Base-by-base conservation (phyloP, 192 early-diverging fungal species). In the Chytriomyces hyalinus region DNA sequence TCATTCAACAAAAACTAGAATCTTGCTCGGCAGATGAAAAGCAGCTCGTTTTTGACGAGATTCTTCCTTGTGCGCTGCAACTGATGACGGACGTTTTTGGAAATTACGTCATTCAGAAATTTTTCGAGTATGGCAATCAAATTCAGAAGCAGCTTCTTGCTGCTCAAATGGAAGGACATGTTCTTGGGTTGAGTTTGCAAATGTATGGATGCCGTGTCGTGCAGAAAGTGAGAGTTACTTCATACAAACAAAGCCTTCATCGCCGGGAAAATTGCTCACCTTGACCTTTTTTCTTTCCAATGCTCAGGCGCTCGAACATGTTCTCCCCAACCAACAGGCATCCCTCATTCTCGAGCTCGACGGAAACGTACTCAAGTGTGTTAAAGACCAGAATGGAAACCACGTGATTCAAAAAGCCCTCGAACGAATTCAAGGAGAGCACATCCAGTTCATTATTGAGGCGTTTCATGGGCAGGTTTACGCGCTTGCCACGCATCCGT, bases 131-230 rank as follows among this genome's bases (percentile, higher is more conserved):
- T 80, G 97, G 86, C 36, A 94, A 93, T 78, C 93, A 92, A 82
- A 86, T 89, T 73, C 97, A 99, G 78, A 98, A 97, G 88, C 91
- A 94, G 43, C 85, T 94, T 43, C 87, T 99, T 69, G 95, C 96
- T 5, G 91, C 92, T 77, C 92, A 95, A 80, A 99, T 99, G 96
- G 93, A 97, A 75, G 93, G 94, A 24, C 96, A 99, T 80, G 94
- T 99, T 4, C 75, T 98, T 63, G 89, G 92, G 15, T 87, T 99
- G 67, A 95, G 96, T 20, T 85, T 98, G 78, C 97, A 99, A 84
- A 99, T 99, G 97, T 99, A 99, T 82, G 97, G 97, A 4, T 99
- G 97, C 79, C 92, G 97, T 47, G 97, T 99, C 7, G 96, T 99
- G 43, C 97, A 99, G 81, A 99, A 99, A 89, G 89, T 80, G 15